Base-by-base conservation (phyloP, 495 filamentous ascomycete genomes). In the Annulohypoxylon moriforme region DNA sequence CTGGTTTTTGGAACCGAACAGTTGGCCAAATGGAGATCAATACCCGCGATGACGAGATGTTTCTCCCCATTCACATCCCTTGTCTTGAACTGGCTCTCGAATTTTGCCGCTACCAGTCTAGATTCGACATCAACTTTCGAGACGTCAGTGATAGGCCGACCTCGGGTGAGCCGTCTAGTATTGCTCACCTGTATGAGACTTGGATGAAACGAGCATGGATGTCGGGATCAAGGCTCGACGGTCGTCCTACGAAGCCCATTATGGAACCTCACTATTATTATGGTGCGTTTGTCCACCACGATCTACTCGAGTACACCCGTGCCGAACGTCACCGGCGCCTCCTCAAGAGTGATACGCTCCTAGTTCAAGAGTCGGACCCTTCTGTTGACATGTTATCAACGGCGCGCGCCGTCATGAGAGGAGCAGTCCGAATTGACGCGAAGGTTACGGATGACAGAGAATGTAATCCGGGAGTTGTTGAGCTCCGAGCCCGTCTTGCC, bases 181-280 rank as follows among this genome's bases (percentile, higher is more conserved):
- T 76, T 24, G 38, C 38, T 1, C 68, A 74, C 2, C 25, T 76
- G 2, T 76, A 76, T 34, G 68, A 74, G 29, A 71, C 72, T 13
- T 76, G 74, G 74, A 50, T 64, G 40, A 60, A 74, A 31, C 71
- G 71, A 4, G 71, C 71, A 3, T 18, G 55, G 27, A 61, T 67
- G 36, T 47, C 57, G 7, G 0, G 22, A 3, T 38, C 22, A 0
- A 29, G 10, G 10, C 0, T 10, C 8, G 0, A 0, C 14, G 64
- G 64, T 1, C 60, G 27, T 3, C 24, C 46, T 1, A 5, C 6
- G 0, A 1, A 1, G 1, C 64, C 64, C 1, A 59, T 72, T 20
- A 3, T 27, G 0, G 64, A 60, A 33, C 53, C 44, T 0, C 24
- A 13, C 0, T 0, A 9, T 0, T 68, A 68, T 60, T 10, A 25